phyloP scores from a whole-genome alignment of 2,329 filamentous ascomycete genomes.

The Talaromyces sp. region DNA sequence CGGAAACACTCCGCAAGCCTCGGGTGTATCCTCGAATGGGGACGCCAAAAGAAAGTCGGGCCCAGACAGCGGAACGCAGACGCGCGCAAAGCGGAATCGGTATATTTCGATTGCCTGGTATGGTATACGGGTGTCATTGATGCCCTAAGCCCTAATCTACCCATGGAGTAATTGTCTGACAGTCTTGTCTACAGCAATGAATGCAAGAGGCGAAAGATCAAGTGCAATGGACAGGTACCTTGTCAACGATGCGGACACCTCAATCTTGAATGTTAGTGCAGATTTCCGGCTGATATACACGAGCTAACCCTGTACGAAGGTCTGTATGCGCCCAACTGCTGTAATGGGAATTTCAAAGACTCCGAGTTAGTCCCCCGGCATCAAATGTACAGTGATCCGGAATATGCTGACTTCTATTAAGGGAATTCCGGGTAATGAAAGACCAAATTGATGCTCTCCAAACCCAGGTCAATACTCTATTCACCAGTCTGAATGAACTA shows the following conservation, averaged over 20 bases:
- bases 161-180: not conserved
- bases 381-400: not conserved
- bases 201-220: constrained; percentile 65
- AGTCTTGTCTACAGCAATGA: constrained; percentile 50
- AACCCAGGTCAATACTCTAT: constrained; percentile 77
- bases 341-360: constrained; percentile 78
- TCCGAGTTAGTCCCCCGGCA: constrained; percentile 57
- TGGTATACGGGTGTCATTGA: constrained; percentile 21
- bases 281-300: not conserved
- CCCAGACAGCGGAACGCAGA: constrained; percentile 45
- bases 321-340: constrained; percentile 65
- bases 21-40: constrained; percentile 22
- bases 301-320: constrained; percentile 30
- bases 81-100: constrained; percentile 61
- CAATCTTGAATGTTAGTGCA: constrained; percentile 52
- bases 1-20: constrained; percentile 24
- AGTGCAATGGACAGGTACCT: constrained; percentile 63
- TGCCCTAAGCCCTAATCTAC: not conserved
- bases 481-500: constrained; percentile 66
- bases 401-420: constrained; percentile 24
- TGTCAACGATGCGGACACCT: constrained; percentile 65
- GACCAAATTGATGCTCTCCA: constrained; percentile 71
- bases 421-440: constrained; percentile 78
- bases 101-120: constrained; percentile 67
- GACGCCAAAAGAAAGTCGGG: constrained; percentile 44